Percentiles rank a stretch among this genome's conserved stretches.
Conservation (phyloP, 2,329 filamentous ascomycete genomes). For the Pseudogymnoascus sp. region DNA sequence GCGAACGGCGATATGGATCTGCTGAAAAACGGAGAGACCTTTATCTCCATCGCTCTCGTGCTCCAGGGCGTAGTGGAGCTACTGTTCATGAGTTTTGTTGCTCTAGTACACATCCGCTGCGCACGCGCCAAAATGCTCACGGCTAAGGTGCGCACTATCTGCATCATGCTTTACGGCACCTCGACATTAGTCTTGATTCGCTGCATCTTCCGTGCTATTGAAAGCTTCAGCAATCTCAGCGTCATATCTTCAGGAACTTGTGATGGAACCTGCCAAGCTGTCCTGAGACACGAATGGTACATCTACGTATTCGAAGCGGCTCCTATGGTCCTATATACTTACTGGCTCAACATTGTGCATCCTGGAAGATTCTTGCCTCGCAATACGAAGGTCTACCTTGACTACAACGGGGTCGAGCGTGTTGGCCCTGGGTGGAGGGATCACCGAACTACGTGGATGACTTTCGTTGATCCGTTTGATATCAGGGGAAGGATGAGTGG, state of each 20-base stretch:
- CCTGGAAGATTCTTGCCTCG: slow-evolving; percentile 30
- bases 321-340: slow-evolving; percentile 31
- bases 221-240: slow-evolving; percentile 25
- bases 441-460: background rate
- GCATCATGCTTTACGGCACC: slow-evolving; percentile 32
- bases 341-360: slow-evolving; percentile 32
- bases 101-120: slow-evolving; percentile 25
- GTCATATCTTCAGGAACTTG: slow-evolving; percentile 22
- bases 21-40: slow-evolving; percentile 23
- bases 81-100: slow-evolving; percentile 18
- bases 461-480: slow-evolving; percentile 3
- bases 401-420: slow-evolving; percentile 27
- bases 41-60: slow-evolving; percentile 26
- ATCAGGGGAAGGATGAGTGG: slow-evolving; percentile 1
- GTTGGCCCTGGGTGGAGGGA: slow-evolving; percentile 29
- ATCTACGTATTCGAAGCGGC: slow-evolving; percentile 33
- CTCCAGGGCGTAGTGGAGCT: slow-evolving; percentile 30
- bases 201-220: slow-evolving; percentile 32
- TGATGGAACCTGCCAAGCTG: slow-evolving; percentile 22
- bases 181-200: slow-evolving; percentile 30
- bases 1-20: slow-evolving; percentile 18
- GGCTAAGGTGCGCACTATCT: slow-evolving; percentile 28
- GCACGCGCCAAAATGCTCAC: slow-evolving; percentile 22
- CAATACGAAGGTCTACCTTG: slow-evolving; percentile 27
- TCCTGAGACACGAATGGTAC: slow-evolving; percentile 32